A percentile compares a stretch with the other conserved stretches of the same genome.
These are phyloP conservation scores for Taxawa tesnikishii DNA, from an alignment of 2,329 filamentous ascomycete genomes.

Conservation along the genomic window DNA sequence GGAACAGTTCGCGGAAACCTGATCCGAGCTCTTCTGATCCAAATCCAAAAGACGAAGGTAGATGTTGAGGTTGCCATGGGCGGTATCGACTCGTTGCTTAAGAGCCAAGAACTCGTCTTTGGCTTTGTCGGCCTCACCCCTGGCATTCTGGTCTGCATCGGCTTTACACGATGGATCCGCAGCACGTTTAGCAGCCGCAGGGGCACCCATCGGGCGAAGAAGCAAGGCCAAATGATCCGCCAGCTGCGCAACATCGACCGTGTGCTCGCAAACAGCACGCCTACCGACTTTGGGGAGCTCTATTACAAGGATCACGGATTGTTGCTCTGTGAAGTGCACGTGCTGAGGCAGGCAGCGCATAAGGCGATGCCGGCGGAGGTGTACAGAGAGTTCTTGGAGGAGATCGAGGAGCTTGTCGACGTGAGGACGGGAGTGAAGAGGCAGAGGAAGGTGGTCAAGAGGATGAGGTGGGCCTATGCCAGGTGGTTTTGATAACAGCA, in stretches of 20 bases:
- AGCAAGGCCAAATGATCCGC: slow-evolving; percentile 59
- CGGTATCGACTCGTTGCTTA: slow-evolving; percentile 86
- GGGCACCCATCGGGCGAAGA: slow-evolving; percentile 52
- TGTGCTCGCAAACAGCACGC: slow-evolving; percentile 34
- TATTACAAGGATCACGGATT: slow-evolving; percentile 89
- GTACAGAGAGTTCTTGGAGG: slow-evolving; percentile 75
- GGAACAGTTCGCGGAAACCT: slow-evolving; percentile 80
- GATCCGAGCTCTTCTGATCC: slow-evolving; percentile 80
- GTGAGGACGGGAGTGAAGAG: slow-evolving; percentile 62
- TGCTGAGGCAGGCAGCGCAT: slow-evolving; percentile 58
- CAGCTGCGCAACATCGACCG: slow-evolving; percentile 82
- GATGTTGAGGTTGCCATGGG: slow-evolving; percentile 93
- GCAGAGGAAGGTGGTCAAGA: slow-evolving; percentile 66
- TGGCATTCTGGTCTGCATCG: slow-evolving; percentile 75
- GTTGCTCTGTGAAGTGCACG: slow-evolving; percentile 78
- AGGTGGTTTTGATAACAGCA: slow-evolving; percentile 62
- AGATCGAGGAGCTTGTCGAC: slow-evolving; percentile 75
- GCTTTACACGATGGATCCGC: slow-evolving; percentile 59
- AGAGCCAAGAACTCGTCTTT: slow-evolving; percentile 94
- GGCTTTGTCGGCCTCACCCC: slow-evolving; percentile 94
- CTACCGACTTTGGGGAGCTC: slow-evolving; percentile 60
- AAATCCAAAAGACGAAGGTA: slow-evolving; percentile 98
- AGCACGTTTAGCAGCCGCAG: slow-evolving; percentile 57
- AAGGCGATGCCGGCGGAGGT: slow-evolving; percentile 61
- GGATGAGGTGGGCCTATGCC: slow-evolving; percentile 83